Conservation (phyloP, 2,329 filamentous ascomycete species). For the Scedosporium boydii region DNA sequence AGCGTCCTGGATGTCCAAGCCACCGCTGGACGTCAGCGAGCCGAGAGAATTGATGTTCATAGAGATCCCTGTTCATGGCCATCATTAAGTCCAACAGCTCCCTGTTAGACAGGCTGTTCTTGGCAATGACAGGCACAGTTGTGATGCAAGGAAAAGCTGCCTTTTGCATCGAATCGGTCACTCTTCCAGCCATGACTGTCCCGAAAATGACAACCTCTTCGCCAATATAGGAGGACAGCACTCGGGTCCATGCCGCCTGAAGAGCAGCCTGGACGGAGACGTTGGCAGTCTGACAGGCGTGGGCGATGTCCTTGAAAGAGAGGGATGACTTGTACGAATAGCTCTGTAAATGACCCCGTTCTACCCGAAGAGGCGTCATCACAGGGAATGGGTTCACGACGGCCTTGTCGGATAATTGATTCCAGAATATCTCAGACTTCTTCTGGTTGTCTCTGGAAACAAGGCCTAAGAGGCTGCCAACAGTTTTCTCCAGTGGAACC, state of each 20-base stretch:
- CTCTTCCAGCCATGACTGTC: slow-evolving; percentile 68
- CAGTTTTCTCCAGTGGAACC: slow-evolving; percentile 12
- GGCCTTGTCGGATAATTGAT: slow-evolving; percentile 34
- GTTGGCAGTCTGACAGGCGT: slow-evolving; percentile 44
- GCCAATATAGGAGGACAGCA: slow-evolving; percentile 69
- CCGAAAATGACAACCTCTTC: slow-evolving; percentile 70
- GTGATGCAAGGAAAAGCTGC: slow-evolving; percentile 71
- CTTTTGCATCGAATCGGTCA: slow-evolving; percentile 45
- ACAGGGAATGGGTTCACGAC: slow-evolving; percentile 66
- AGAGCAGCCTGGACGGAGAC: slow-evolving; percentile 68
- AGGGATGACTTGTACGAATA: slow-evolving; percentile 10
- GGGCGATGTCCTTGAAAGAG: slow-evolving; percentile 33
- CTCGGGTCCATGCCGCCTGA: slow-evolving; percentile 67
- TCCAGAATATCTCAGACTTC: slow-evolving; percentile 47
- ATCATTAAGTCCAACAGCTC: slow-evolving; percentile 55
- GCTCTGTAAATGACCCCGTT: slow-evolving; percentile 22
- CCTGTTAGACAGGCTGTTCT: slow-evolving; percentile 41
- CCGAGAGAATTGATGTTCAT: slow-evolving; percentile 63
- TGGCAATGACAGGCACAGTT: slow-evolving; percentile 64
- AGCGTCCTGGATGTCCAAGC: slow-evolving; percentile 53
- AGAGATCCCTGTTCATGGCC: slow-evolving; percentile 51
- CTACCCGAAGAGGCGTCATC: slow-evolving; percentile 52
- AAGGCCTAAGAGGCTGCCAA: not conserved
- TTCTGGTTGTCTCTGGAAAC: not conserved
- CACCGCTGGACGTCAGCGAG: slow-evolving; percentile 64